Evolutionary conservation across 192 early-diverging fungal genomes (phyloP).

Genomic region (Dimargaris xerosporica): DNA sequence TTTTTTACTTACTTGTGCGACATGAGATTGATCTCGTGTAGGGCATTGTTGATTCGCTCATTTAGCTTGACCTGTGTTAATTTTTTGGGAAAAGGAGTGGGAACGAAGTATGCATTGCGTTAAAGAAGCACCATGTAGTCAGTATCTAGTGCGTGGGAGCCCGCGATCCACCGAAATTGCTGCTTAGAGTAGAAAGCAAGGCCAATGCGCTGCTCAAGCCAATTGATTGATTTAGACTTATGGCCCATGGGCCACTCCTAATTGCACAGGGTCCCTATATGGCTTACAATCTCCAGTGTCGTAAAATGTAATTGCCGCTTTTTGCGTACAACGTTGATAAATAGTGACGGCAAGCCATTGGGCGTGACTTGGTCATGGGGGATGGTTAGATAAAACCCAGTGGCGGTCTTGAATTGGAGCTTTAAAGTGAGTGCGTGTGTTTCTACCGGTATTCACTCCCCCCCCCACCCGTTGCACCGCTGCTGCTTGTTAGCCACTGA

Average conservation of each 20-base stretch:
- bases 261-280: neutral
- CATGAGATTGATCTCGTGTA: neutral
- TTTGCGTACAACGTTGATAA: neutral
- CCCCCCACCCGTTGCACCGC: neutral
- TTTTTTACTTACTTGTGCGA: neutral
- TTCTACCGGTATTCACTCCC: neutral
- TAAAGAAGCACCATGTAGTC: neutral
- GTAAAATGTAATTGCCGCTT: neutral
- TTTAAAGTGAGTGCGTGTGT: neutral
- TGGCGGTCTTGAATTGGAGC: neutral
- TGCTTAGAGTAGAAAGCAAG: neutral
- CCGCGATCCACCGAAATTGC: neutral
- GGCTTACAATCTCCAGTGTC: neutral
- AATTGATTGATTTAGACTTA: neutral
- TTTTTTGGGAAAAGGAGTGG: too few relatives aligned
- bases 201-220: neutral
- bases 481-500: neutral
- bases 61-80: slow-evolving; percentile 1
- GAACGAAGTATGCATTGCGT: neutral
- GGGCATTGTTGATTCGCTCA: neutral
- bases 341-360: neutral
- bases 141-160: neutral
- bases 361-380: neutral
- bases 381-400: neutral
- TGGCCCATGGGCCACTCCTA: neutral